Percentiles rank a stretch among this genome's conserved stretches.
phyloP scores from a whole-genome alignment of 257 asterid species.

The Solanum virginianum region DNA sequence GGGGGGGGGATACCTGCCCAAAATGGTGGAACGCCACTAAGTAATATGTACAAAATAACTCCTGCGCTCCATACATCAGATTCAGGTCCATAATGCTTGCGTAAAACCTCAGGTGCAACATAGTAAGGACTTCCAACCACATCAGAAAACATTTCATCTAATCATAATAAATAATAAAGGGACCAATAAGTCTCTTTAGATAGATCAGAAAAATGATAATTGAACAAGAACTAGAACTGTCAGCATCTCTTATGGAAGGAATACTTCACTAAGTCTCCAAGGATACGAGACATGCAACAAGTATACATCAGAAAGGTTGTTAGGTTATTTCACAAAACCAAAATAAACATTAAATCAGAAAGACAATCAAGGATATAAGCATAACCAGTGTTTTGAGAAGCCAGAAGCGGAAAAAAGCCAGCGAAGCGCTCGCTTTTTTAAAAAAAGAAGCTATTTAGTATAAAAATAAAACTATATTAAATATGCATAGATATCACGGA shows the following conservation, averaged over 20 bases:
- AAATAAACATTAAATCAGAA: not conserved
- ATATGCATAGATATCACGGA: too few relatives aligned
- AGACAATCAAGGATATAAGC: not conserved
- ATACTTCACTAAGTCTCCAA: not conserved
- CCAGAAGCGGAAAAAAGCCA: too few relatives aligned
- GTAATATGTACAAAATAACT: not conserved
- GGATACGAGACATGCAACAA: not conserved
- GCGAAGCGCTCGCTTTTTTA: too few relatives aligned
- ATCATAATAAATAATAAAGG: not conserved
- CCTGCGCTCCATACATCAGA: not conserved
- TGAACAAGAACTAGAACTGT: not conserved
- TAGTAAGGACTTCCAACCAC: slow-evolving; percentile 95
- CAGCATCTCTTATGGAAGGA: not conserved
- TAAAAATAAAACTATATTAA: too few relatives aligned
- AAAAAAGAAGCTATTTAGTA: too few relatives aligned
- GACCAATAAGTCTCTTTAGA: not conserved
- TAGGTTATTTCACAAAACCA: not conserved
- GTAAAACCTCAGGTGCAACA: slow-evolving; percentile 85
- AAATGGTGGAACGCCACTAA: not conserved
- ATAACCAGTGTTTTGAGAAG: not conserved
- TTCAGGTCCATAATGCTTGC: not conserved
- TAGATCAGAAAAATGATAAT: not conserved
- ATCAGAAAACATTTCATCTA: slow-evolving; percentile 74
- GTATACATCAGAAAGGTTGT: not conserved
- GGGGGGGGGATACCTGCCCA: slow-evolving; percentile 57